Conservation (phyloP, 345 rosid genomes). For the Moricandia arvensis region DNA sequence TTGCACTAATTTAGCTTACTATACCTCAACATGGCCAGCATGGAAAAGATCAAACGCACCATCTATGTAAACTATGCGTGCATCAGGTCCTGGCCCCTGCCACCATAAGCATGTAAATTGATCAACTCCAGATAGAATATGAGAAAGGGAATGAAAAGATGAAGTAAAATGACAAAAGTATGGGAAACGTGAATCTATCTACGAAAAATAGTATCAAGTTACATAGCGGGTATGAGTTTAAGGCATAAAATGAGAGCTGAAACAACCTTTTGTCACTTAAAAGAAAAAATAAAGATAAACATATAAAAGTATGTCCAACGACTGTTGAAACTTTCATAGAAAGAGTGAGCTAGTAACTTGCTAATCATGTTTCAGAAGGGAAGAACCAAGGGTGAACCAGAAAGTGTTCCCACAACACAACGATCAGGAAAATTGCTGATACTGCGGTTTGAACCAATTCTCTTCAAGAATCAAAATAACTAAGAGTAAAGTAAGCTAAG, state of each 20-base stretch:
- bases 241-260: neutral
- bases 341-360: constrained; percentile 4
- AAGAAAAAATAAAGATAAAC: neutral
- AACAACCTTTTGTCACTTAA: neutral
- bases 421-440: neutral
- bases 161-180: neutral
- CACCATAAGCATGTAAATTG: constrained; percentile 10
- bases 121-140: constrained; percentile 8
- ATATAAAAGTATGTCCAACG: neutral
- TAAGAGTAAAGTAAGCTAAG: neutral
- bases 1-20: constrained; percentile 4
- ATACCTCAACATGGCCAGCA: constrained; percentile 99
- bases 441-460: neutral
- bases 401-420: neutral
- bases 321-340: neutral
- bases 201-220: neutral
- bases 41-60: constrained; percentile 99
- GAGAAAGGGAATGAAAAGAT: neutral
- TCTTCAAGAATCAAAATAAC: neutral
- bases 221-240: constrained; percentile 1
- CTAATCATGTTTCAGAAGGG: neutral
- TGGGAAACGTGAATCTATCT: neutral
- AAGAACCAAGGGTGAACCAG: constrained; percentile 6
- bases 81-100: constrained; percentile 90
- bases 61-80: constrained; percentile 82